phyloP scores from a whole-genome alignment of 306 rosid genomes.

The Casuarina cunninghamiana region DNA sequence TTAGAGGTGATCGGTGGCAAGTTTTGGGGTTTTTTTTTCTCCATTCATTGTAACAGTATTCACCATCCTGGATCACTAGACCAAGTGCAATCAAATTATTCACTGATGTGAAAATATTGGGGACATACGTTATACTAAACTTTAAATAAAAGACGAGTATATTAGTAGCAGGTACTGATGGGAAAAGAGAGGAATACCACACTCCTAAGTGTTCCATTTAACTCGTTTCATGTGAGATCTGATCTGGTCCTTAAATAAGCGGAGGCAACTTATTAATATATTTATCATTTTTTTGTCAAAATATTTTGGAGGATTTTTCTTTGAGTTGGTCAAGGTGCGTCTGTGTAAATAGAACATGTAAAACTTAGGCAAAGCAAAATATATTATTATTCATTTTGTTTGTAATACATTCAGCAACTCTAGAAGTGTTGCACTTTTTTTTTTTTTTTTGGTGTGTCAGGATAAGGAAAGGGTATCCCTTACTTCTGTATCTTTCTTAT shows the following conservation, averaged over 20 bases:
- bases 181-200: background rate
- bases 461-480: background rate
- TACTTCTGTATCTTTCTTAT: background rate
- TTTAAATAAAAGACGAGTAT: conserved; percentile 44
- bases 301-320: no score
- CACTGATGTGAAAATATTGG: conserved; percentile 54
- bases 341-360: no score
- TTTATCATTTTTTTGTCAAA: no score
- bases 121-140: conserved; percentile 41
- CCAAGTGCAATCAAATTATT: conserved; percentile 49
- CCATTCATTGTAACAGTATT: conserved; percentile 64
- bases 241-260: conserved; percentile 26
- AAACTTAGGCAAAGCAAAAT: no score
- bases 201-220: conserved; percentile 21
- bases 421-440: background rate
- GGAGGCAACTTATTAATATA: no score
- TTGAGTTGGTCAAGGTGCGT: no score
- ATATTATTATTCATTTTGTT: no score
- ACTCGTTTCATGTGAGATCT: conserved; percentile 50
- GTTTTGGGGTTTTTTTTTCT: conserved; percentile 54
- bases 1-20: conserved; percentile 80
- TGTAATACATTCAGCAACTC: background rate
- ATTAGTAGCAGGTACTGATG: conserved; percentile 20
- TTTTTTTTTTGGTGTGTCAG: background rate
- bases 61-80: conserved; percentile 36